Percentiles rank a stretch among this genome's conserved stretches.
Conservation (phyloP, 2,329 filamentous ascomycete species). For the Clonostachys byssicola region DNA sequence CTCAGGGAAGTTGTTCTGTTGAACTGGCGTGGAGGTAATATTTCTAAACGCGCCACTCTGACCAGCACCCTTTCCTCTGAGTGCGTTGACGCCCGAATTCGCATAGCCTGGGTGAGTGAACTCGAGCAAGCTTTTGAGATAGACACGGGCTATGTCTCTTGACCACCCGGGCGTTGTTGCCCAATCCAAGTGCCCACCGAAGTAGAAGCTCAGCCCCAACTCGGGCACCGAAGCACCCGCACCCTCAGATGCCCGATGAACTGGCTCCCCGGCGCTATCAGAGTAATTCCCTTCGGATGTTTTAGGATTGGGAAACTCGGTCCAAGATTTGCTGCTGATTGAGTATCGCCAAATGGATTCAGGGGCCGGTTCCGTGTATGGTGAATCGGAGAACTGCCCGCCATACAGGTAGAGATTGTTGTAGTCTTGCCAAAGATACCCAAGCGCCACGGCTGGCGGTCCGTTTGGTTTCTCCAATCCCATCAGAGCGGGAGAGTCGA, state of each 20-base stretch:
- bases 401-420: slow-evolving; percentile 70
- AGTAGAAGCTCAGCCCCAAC: slow-evolving; percentile 71
- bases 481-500: slow-evolving; percentile 55
- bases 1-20: slow-evolving; percentile 64
- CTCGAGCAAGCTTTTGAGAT: slow-evolving; percentile 70
- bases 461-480: slow-evolving; percentile 63
- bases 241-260: slow-evolving; percentile 71
- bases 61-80: slow-evolving; percentile 54
- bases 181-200: slow-evolving; percentile 69
- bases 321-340: slow-evolving; percentile 56
- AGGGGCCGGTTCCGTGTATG: slow-evolving; percentile 47
- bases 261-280: slow-evolving; percentile 43
- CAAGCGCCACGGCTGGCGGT: slow-evolving; percentile 66
- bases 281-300: slow-evolving; percentile 63
- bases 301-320: slow-evolving; percentile 53
- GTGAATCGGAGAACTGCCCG: slow-evolving; percentile 66
- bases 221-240: slow-evolving; percentile 67
- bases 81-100: slow-evolving; percentile 56
- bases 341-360: slow-evolving; percentile 69
- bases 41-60: slow-evolving; percentile 65
- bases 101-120: slow-evolving; percentile 69
- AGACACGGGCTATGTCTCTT: slow-evolving; percentile 57
- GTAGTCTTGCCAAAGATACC: slow-evolving; percentile 73
- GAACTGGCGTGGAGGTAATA: slow-evolving; percentile 67
- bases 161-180: slow-evolving; percentile 61